Percentiles rank a stretch among this genome's conserved stretches.
Conservation (phyloP, 2,329 filamentous ascomycete species). For the Decorospora gaudefroyi region DNA sequence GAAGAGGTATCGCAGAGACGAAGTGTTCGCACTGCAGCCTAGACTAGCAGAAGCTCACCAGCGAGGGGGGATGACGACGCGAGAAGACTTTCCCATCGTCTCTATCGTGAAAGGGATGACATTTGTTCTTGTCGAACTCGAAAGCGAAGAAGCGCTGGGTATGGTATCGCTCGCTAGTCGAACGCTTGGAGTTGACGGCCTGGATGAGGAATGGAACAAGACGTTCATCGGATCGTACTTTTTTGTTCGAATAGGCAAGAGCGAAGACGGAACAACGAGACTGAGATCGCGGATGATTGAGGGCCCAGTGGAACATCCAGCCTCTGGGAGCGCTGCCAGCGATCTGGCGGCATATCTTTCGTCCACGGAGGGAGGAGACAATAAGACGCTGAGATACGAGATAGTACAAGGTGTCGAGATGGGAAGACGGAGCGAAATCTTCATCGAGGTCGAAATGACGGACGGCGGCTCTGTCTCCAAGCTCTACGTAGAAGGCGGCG, state of each 20-base stretch:
- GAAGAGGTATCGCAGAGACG: slow-evolving; percentile 27
- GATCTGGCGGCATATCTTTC: slow-evolving; percentile 53
- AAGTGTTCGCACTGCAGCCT: slow-evolving; percentile 44
- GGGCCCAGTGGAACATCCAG: slow-evolving; percentile 55
- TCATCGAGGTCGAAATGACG: slow-evolving; percentile 52
- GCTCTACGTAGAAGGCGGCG: slow-evolving; percentile 51
- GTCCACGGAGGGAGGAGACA: slow-evolving; percentile 46
- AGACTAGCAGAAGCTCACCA: slow-evolving; percentile 33
- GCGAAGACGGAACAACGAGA: slow-evolving; percentile 29
- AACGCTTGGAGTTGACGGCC: slow-evolving; percentile 39
- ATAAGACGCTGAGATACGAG: slow-evolving; percentile 45
- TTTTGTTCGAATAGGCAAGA: slow-evolving; percentile 56
- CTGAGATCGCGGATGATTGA: slow-evolving; percentile 67
- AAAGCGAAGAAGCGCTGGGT: slow-evolving; percentile 62
- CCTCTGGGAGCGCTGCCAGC: slow-evolving; percentile 57
- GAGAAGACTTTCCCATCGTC: slow-evolving; percentile 44
- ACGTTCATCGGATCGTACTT: slow-evolving; percentile 63
- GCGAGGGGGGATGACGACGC: slow-evolving; percentile 16
- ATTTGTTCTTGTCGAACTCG: slow-evolving; percentile 68
- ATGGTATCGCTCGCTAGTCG: slow-evolving; percentile 45
- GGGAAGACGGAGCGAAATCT: slow-evolving; percentile 56
- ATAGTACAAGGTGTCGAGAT: slow-evolving; percentile 59
- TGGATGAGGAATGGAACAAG: slow-evolving; percentile 57
- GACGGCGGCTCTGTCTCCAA: slow-evolving; percentile 45
- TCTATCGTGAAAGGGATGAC: slow-evolving; percentile 73